Evolutionary conservation across 352 stramenopile species (phyloP).

Genomic region (Phytophthora europaea): DNA sequence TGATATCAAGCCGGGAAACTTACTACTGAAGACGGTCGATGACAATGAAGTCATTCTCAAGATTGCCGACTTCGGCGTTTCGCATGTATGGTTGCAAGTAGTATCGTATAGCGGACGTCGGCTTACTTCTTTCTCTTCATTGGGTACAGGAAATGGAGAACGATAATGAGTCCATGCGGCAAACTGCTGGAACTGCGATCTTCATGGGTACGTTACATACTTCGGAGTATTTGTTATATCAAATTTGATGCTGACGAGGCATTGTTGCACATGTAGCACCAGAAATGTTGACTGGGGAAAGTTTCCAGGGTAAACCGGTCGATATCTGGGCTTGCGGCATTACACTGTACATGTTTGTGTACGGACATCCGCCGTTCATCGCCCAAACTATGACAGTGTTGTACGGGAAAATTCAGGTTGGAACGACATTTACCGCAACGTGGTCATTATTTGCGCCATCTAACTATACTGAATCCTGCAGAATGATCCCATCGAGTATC

Average conservation of each 20-base stretch:
- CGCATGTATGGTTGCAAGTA: constrained; percentile 48
- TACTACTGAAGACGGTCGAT: constrained; percentile 70
- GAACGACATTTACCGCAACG: constrained; percentile 6
- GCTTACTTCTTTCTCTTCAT: neutral
- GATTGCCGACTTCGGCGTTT: constrained; percentile 86
- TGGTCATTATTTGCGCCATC: neutral
- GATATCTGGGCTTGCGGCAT: constrained; percentile 98
- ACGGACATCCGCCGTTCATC: constrained; percentile 94
- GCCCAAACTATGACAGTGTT: constrained; percentile 91
- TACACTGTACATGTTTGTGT: constrained; percentile 98
- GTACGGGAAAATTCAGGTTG: constrained; percentile 92
- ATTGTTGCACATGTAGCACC: constrained; percentile 44
- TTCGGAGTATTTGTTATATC: too few species aligned
- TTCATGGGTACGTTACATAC: constrained; percentile 62
- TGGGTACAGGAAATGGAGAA: constrained; percentile 70
- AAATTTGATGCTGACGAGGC: neutral
- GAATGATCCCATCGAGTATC: constrained; percentile 75
- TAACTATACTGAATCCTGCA: constrained; percentile 36
- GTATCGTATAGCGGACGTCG: neutral
- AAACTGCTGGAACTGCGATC: constrained; percentile 80
- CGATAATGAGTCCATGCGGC: constrained; percentile 76
- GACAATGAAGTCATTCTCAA: constrained; percentile 78
- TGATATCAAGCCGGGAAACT: constrained; percentile 85
- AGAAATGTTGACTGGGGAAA: constrained; percentile 84
- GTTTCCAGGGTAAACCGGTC: constrained; percentile 79